Evolutionary conservation across 2,329 filamentous ascomycete genomes (phyloP), one percentile per base, ranked within the genome.

Genomic region (Trichoderma semiorbis): DNA sequence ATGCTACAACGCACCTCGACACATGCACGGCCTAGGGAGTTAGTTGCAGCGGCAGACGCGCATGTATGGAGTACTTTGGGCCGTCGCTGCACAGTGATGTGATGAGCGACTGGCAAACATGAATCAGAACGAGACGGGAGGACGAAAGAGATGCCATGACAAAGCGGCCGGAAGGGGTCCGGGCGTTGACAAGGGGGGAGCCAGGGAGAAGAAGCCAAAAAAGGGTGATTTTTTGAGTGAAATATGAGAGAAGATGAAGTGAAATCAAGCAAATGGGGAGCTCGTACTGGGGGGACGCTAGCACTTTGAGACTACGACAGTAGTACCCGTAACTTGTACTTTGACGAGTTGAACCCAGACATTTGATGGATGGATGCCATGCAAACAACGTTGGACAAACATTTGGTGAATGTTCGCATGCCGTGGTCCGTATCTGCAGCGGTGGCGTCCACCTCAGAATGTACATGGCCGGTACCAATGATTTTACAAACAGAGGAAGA

Each of bases 31-130:
- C 43, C 36, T 47, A 67, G 28, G 64, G 64, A 28, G 50, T 34
- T 60, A 60, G 65, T 30, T 68, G 65, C 65, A 68, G 65, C 65
- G 65, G 65, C 55, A 68, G 65, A 60, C 65, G 55, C 65, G 65
- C 65, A 68, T 32, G 36, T 60, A 68, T 68, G 65, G 65, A 60
- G 65, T 68, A 30, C 32, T 32, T 39, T 21, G 34, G 26, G 18
- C 8, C 16, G n/a, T 55, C 28, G 61, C 36, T 65, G 62, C 65
- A 58, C 24, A 21, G 66, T 50, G 55, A 62, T 62, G 66, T 69
- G 66, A 69, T 69, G 66, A n/a, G 16, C 39, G 55, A 50, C 43
- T 50, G 32, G 24, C 47, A 55, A 39, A 67, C 57, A 11, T 14
- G 14, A 11, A 32, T 26, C n/a, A 39, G 26, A 65, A 24, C 6